Base-by-base conservation (phyloP, 148 eudicot genomes). In the Fagopyrum homotropicum region DNA sequence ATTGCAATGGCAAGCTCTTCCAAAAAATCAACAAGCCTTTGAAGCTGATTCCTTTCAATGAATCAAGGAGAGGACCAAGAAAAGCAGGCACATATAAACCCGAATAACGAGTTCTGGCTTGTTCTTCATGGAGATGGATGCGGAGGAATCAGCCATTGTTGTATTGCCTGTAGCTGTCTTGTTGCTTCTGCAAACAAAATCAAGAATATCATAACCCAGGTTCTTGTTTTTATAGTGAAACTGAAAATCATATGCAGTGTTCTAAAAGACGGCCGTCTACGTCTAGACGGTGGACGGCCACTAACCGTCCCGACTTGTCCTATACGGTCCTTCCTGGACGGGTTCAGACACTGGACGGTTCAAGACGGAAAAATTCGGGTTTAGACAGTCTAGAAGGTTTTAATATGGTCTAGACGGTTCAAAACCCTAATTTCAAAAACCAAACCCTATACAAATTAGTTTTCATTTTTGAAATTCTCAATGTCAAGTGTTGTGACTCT, bases 41-140 rank as follows among this genome's bases (percentile, higher is more conserved):
- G 40, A 35, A 35, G 40, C 7, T 3, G 45, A 11, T 11, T 61
- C 68, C 43, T 26, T 29, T 64, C 70, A 64, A 14, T 64, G 70
- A 14, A 64, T 64, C 46, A 74, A 74, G 49, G 26, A 14, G 9
- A 55, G 16, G 9, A 44, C 4, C 19, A 9, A 45, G 26, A n/a
- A 45, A 45, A 64, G 45, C 45, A 64, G 17, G 46, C 45, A 64
- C 45, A 45, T n/a, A 29, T 5, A 64, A 71, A 71, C 73, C 51
- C 52, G 29, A 45, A 71, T 3, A 46, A 71, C 30, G 4, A 16
- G 9, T 71, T 22, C 52, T 48, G 44, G 29, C 46, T 48, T 19
- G 51, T 71, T 71, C 52, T 71, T 71, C 29, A 48, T 71, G 73
- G 54, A 46, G 73, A 8, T 45, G 50, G 73, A 71, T 17, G 54